These are phyloP conservation scores for Emergomyces pasteurianus DNA, from an alignment of 2,329 filamentous ascomycete genomes.

Conservation along the genomic window DNA sequence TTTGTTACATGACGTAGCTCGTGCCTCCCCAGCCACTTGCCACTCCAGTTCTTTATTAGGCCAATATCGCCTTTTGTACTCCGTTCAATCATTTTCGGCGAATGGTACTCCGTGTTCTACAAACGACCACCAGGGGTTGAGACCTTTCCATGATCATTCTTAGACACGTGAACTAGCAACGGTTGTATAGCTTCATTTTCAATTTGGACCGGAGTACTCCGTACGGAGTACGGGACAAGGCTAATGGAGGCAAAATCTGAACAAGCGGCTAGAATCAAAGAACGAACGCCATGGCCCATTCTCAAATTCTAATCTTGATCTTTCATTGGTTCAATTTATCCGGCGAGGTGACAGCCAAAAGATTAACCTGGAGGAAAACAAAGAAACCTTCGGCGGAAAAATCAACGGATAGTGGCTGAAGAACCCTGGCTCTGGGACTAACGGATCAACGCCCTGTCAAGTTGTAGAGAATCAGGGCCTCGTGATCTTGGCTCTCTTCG, in stretches of 20 bases:
- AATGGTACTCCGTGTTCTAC: background rate
- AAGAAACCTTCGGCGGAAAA: background rate
- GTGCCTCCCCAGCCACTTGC: background rate
- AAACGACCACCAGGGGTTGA: background rate
- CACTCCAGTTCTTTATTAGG: too few species aligned
- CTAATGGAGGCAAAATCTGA: slow-evolving; percentile 1
- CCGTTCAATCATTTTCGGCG: background rate
- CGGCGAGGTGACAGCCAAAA: background rate
- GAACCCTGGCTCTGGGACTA: slow-evolving; percentile 1
- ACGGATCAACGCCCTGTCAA: background rate
- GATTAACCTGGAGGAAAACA: background rate
- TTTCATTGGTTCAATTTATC: background rate
- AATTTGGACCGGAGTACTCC: background rate
- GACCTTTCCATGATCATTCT: background rate
- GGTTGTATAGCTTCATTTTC: background rate
- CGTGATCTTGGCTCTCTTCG: background rate
- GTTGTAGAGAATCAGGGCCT: background rate
- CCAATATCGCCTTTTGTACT: background rate
- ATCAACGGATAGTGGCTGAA: background rate
- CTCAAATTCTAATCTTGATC: background rate
- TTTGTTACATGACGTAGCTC: background rate
- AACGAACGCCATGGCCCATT: background rate
- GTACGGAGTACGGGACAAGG: too few species aligned
- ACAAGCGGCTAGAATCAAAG: background rate
- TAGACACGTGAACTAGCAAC: background rate